Conservation (phyloP, 148 eudicot genomes). For the Amaranthus hypochondriacus region DNA sequence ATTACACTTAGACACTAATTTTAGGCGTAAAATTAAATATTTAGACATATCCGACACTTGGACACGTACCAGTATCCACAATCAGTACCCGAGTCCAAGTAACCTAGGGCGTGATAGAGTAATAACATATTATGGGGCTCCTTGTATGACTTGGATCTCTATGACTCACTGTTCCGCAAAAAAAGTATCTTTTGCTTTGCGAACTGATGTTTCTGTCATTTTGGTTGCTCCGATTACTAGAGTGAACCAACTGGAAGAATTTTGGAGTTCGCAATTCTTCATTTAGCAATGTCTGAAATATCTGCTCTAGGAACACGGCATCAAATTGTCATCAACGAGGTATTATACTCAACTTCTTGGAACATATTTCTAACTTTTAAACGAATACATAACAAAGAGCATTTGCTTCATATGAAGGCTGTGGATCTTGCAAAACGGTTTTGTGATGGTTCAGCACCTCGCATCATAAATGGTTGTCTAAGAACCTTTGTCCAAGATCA, state of each 20-base stretch:
- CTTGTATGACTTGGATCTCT: neutral
- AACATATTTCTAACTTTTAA: neutral
- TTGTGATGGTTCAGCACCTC: constrained; percentile 90
- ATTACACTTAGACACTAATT: too few relatives aligned
- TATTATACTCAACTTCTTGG: constrained; percentile 17
- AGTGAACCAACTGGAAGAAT: constrained; percentile 67
- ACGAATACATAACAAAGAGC: neutral
- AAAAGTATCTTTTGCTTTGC: neutral
- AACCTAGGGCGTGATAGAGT: too few relatives aligned
- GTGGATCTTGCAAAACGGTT: constrained; percentile 91
- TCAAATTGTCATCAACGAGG: constrained; percentile 91
- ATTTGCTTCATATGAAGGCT: constrained; percentile 44
- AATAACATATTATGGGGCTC: neutral
- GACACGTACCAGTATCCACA: too few relatives aligned
- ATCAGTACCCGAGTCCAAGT: too few relatives aligned
- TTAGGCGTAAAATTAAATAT: too few relatives aligned
- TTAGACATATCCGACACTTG: too few relatives aligned
- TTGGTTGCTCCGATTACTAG: constrained; percentile 25
- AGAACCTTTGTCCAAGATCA: constrained; percentile 63
- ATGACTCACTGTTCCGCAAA: neutral
- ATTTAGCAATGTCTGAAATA: constrained; percentile 89
- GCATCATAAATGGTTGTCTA: constrained; percentile 79
- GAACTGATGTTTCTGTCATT: constrained; percentile 5
- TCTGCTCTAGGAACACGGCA: constrained; percentile 65
- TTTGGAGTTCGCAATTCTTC: constrained; percentile 80